Base-by-base conservation (phyloP, 345 rosid species). In the Anastatica hierochuntica region DNA sequence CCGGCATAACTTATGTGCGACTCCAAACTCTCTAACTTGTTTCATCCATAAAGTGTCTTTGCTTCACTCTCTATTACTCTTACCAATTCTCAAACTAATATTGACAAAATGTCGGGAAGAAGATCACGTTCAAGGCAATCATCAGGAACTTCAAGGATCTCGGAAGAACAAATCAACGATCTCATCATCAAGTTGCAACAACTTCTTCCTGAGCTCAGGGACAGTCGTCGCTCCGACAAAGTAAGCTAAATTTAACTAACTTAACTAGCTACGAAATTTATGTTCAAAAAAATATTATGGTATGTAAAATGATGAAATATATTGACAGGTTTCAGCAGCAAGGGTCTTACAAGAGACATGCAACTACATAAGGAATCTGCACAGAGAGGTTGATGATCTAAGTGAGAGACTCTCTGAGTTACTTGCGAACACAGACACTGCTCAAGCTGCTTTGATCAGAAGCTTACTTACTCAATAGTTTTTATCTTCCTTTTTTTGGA, bases 131-230 rank as follows among this genome's bases (percentile, higher is more conserved):
- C 97, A 1, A 78, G 95, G 3, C 74, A 81, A 53, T 84, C 79
- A 53, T 65, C 90, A 21, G 76, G 77, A 45, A 58, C 43, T 60
- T 69, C 95, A 1, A 73, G 79, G 36, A 84, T 90, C 64, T 53
- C 71, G 10, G 96, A 90, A 26, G 97, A 90, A 33, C 97, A 86
- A 74, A 83, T 90, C 70, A 71, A 72, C 35, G 92, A 86, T 43
- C 90, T 90, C 21, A 74, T 86, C 12, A 69, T 84, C 58, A 80
- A 84, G 73, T 59, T 90, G 59, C 97, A 82, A 26, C 97, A 74
- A 37, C 90, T 86, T 50, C 76, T 86, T 59, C 97, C 97, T 45
- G 94, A 86, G 74, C 73, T 82, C 50, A 79, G 71, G 16, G 61
- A 81, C 12, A 65, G 57, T 36, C 66, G 83, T 55, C 85, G 89